Evolutionary conservation across 441 rosid species (phyloP), one percentile per base, ranked within the genome.

Genomic region (Gossypium davidsonii): DNA sequence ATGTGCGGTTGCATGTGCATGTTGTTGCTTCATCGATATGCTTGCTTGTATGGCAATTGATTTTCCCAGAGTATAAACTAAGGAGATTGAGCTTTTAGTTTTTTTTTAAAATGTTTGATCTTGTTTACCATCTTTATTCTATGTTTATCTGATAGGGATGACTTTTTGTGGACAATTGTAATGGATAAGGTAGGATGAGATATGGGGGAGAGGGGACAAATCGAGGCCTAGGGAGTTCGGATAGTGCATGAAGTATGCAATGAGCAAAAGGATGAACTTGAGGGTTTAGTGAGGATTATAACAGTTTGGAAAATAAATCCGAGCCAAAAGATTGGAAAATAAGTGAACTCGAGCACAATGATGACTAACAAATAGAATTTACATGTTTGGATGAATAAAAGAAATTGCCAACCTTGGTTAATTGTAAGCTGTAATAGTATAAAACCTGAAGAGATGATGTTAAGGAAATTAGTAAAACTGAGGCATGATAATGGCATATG

Each of bases 121-220:
- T 23, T 21, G 10, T 6, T 42, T 12, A 65, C 34, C 49, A 20
- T 65, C 53, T 46, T 65, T 20, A 20, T 65, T 65, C 4, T 11
- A 44, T 12, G 49, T 64, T 64, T 64, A 10, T 64, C 17, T 42
- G 69, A 42, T 18, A 42, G 17, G 17, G 18, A 64, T 12, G 5
- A 14, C 0, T 20, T 65, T 64, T 21, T 44, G 11, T 44, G 3
- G 55, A 21, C 18, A 20, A 65, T 44, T 4, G 26, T 21, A 42
- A 44, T 65, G 70, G 53, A 44, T 65, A 21, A 63, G 28, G 20
- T 39, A 20, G 17, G 51, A 64, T 18, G 51, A 64, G 69, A 64
- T 42, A 39, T 64, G 52, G 10, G 14, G 10, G 53, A 1, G 6
- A 10, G 69, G 20, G 28, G 14, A 20, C 60, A 26, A 42, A 4